Conservation (phyloP, 1,284 basidiomycete genomes). For the Melampsora americana region DNA sequence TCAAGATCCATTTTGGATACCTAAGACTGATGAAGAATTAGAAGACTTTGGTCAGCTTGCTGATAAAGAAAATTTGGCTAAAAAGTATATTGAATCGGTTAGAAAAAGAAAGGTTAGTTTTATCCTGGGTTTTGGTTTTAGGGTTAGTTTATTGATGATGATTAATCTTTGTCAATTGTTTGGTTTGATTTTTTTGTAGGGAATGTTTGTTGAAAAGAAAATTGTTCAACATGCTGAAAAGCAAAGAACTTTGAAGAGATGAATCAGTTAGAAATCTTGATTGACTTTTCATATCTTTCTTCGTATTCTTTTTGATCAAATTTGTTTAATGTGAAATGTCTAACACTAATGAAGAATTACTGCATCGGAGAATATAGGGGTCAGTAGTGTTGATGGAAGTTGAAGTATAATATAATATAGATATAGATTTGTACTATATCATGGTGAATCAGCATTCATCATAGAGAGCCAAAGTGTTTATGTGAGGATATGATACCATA, state of each 20-base stretch:
- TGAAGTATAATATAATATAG: too few relatives aligned
- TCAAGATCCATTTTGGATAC: constrained; percentile 98
- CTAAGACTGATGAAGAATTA: constrained; percentile 93
- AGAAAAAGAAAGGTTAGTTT: constrained; percentile 67
- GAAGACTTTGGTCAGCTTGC: constrained; percentile 96
- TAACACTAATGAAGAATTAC: not conserved
- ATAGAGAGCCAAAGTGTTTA: too few relatives aligned
- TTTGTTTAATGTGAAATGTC: constrained; percentile 4
- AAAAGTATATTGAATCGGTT: constrained; percentile 87
- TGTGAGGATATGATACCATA: too few relatives aligned
- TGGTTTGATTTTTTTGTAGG: constrained; percentile 56
- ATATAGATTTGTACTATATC: not conserved
- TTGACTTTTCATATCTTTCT: too few relatives aligned
- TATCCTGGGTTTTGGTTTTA: not conserved
- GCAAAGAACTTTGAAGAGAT: constrained; percentile 89
- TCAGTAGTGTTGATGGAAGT: not conserved
- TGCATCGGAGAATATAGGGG: not conserved
- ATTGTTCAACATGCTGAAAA: constrained; percentile 92
- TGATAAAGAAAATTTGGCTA: constrained; percentile 88
- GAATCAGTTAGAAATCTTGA: not conserved
- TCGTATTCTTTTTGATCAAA: not conserved
- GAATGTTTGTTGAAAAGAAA: constrained; percentile 90
- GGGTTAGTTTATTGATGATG: not conserved
- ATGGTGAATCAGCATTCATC: not conserved
- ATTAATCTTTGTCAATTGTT: not conserved